Conservation (phyloP, 306 rosid species). For the Cucurbita argyrosperma region DNA sequence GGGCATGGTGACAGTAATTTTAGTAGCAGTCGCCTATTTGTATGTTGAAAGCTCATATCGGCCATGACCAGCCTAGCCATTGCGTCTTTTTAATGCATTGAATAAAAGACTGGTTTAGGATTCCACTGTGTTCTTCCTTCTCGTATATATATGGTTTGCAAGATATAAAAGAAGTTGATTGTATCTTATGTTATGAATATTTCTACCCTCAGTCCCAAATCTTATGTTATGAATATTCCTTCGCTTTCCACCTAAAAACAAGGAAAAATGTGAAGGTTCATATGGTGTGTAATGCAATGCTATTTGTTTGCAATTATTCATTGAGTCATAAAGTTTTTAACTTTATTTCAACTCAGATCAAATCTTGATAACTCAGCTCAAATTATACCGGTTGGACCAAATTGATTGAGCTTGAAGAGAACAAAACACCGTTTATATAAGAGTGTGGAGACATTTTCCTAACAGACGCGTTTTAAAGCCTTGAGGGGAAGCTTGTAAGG, state of each 20-base stretch:
- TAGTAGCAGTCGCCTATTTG: slow-evolving; percentile 6
- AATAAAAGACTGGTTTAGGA: slow-evolving; percentile 34
- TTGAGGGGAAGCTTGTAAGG: too few species aligned
- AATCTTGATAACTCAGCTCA: too few species aligned
- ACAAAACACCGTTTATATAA: too few species aligned
- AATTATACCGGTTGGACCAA: too few species aligned
- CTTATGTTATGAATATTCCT: neutral
- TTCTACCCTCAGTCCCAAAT: neutral
- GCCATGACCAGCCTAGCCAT: slow-evolving; percentile 18
- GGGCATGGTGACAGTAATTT: slow-evolving; percentile 64
- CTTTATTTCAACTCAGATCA: too few species aligned
- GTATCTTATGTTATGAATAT: neutral
- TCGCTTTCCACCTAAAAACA: neutral
- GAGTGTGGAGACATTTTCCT: too few species aligned
- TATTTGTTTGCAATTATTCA: too few species aligned
- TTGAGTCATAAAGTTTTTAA: too few species aligned
- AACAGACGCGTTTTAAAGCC: too few species aligned
- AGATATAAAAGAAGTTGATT: neutral
- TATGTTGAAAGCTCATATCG: slow-evolving; percentile 2
- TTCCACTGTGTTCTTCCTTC: neutral
- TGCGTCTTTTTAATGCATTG: slow-evolving; percentile 92
- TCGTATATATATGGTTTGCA: slow-evolving; percentile 7
- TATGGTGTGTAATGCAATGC: too few species aligned
- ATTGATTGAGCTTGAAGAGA: too few species aligned
- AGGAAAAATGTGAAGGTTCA: neutral